These are phyloP conservation scores for Cladosporium sp. DNA, from an alignment of 2,329 filamentous ascomycete species.

Conservation along the genomic window DNA sequence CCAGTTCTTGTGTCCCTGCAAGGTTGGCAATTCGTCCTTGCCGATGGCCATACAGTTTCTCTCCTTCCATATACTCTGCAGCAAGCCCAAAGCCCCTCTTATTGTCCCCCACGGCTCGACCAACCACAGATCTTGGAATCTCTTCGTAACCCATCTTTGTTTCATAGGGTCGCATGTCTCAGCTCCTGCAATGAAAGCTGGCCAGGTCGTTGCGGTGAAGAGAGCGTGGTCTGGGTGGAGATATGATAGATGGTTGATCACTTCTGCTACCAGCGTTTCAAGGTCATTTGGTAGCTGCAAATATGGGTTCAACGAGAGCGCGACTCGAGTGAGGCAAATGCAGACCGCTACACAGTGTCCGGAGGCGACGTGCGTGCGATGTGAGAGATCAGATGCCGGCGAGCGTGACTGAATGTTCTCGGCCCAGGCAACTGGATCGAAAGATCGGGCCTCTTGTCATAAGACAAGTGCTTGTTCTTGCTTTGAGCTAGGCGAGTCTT, in stretches of 20 bases:
- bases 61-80: conserved; percentile 32
- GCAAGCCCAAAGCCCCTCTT: conserved; percentile 31
- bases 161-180: conserved; percentile 47
- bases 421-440: conserved; percentile 29
- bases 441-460: not conserved
- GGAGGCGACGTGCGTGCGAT: conserved; percentile 34
- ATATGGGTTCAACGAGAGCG: conserved; percentile 23
- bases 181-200: conserved; percentile 55
- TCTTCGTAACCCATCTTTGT: conserved; percentile 50
- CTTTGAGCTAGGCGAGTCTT: too few species aligned
- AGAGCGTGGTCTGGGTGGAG: conserved; percentile 48
- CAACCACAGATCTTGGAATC: conserved; percentile 33
- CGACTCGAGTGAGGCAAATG: conserved; percentile 33
- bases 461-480: not conserved
- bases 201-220: conserved; percentile 60
- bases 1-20: conserved; percentile 1
- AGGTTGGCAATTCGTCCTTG: not conserved
- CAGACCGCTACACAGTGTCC: conserved; percentile 39
- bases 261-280: conserved; percentile 43
- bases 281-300: not conserved
- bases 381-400: conserved; percentile 30
- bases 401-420: conserved; percentile 30
- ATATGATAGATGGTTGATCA: conserved; percentile 48
- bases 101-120: conserved; percentile 37
- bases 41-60: not conserved